Evolutionary conservation across 768 basidiomycete genomes (phyloP).

Genomic region (Tremella yokohamensis): DNA sequence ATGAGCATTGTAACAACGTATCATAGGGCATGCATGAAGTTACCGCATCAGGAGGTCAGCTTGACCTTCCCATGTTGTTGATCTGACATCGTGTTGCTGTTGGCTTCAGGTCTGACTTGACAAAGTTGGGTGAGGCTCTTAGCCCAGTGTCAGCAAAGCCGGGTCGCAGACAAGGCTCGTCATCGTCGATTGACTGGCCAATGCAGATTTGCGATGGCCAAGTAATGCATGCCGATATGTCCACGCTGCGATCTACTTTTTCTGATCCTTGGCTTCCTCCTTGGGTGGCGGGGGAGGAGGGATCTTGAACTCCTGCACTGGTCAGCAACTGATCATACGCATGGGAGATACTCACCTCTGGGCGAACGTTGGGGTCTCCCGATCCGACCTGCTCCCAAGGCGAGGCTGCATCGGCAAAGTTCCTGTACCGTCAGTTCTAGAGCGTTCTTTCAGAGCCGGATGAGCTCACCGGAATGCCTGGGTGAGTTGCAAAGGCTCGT

Average conservation of each 20-base stretch:
- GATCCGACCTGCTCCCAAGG: constrained; percentile 95
- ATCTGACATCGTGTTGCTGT: not conserved
- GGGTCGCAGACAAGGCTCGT: not conserved
- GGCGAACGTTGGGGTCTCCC: constrained; percentile 52
- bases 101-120: not conserved
- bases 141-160: not conserved
- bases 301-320: constrained; percentile 49
- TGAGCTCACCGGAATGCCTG: constrained; percentile 85
- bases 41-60: no score
- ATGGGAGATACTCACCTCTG: constrained; percentile 20
- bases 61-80: not conserved
- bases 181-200: no score
- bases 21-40: no score
- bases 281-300: constrained; percentile 62
- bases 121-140: not conserved
- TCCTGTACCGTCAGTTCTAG: constrained; percentile 56
- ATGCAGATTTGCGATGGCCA: no score
- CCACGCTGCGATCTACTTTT: constrained; percentile 33
- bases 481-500: constrained; percentile 94
- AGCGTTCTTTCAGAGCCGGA: constrained; percentile 1
- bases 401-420: constrained; percentile 77
- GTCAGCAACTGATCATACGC: constrained; percentile 51
- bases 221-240: not conserved
- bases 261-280: constrained; percentile 68
- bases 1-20: no score